phyloP scores from a whole-genome alignment of 176 grass and related monocot species.

The Themeda triandra region DNA sequence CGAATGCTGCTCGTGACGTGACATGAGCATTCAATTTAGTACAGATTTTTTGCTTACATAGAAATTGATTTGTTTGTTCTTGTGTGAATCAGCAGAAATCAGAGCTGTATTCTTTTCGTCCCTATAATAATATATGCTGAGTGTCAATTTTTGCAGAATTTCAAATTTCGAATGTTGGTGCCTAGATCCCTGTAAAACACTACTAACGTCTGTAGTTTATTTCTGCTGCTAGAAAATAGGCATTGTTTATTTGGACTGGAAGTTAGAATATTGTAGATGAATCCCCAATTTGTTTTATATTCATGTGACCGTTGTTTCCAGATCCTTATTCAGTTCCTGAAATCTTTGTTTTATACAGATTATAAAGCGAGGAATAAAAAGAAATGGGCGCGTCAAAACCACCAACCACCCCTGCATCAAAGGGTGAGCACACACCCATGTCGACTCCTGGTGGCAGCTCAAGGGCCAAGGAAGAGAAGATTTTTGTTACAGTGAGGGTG shows the following conservation, averaged over 20 bases:
- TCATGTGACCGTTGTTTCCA: background rate
- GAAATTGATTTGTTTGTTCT: background rate
- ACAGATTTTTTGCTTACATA: background rate
- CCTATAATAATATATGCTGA: background rate
- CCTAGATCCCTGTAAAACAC: background rate
- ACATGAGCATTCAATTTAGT: background rate
- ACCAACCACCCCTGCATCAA: conserved; percentile 65
- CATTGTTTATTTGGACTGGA: background rate
- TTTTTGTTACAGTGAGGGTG: conserved; percentile 95
- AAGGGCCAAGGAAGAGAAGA: conserved; percentile 88
- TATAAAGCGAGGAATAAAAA: background rate
- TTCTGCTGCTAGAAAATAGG: background rate
- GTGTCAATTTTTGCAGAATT: background rate
- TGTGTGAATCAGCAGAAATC: background rate
- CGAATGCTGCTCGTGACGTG: background rate
- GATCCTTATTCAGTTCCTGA: conserved; percentile 1
- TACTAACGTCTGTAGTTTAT: background rate
- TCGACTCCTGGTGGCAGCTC: conserved; percentile 72
- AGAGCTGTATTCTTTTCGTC: background rate
- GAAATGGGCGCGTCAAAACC: conserved; percentile 49
- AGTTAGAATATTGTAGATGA: background rate
- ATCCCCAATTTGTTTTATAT: conserved; percentile 2
- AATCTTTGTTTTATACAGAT: background rate
- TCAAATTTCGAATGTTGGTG: background rate
- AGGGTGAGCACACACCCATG: conserved; percentile 61